Conservation (phyloP, 352 stramenopile genomes). For the Pythium dissotocum region DNA sequence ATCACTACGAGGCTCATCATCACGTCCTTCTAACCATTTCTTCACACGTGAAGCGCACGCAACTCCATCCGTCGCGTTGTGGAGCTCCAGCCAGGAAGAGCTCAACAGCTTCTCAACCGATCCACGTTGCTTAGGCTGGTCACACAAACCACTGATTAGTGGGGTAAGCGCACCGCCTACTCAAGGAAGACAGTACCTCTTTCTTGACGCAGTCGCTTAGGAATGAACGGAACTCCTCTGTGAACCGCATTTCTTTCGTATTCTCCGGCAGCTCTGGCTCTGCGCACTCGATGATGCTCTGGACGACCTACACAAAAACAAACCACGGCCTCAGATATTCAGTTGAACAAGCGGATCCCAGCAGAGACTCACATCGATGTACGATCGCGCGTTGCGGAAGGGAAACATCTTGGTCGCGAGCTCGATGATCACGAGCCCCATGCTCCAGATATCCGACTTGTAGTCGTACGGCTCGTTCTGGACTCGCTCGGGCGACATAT, state of each 20-base stretch:
- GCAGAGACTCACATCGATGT: constrained; percentile 56
- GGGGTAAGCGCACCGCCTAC: too few relatives aligned
- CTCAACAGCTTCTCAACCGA: constrained; percentile 57
- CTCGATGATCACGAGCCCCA: constrained; percentile 75
- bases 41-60: constrained; percentile 35
- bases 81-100: constrained; percentile 53
- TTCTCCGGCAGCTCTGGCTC: constrained; percentile 46
- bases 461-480: constrained; percentile 80
- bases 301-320: constrained; percentile 45
- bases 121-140: constrained; percentile 52
- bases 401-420: constrained; percentile 61
- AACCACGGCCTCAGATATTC: background rate
- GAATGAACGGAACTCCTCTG: constrained; percentile 55
- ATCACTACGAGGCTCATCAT: constrained; percentile 1
- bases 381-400: constrained; percentile 51
- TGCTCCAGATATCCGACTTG: constrained; percentile 79
- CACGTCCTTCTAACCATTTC: constrained; percentile 34
- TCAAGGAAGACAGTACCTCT: constrained; percentile 37
- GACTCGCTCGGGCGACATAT: constrained; percentile 93
- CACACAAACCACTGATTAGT: too few relatives aligned
- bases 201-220: constrained; percentile 64
- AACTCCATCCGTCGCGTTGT: constrained; percentile 43
- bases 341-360: background rate
- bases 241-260: constrained; percentile 38
- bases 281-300: constrained; percentile 69